Conservation (phyloP, 1,284 basidiomycete species). For the Trichosporon ovoides region DNA sequence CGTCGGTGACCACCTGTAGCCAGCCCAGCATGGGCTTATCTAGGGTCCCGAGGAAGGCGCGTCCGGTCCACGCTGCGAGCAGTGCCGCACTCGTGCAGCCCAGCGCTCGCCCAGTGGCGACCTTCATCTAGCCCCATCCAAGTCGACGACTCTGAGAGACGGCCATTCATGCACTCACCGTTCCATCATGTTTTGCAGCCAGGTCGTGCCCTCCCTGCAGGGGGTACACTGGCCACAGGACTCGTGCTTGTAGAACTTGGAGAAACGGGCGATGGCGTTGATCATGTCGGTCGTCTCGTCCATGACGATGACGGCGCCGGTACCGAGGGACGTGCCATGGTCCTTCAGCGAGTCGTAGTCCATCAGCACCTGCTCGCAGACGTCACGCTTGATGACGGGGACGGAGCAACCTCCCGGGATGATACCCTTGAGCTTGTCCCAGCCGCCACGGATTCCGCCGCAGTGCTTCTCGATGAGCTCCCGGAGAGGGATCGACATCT, state of each 20-base stretch:
- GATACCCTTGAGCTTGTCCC: conserved; percentile 89
- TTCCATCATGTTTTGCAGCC: conserved; percentile 99
- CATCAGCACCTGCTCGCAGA: conserved; percentile 87
- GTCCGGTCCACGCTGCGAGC: no score
- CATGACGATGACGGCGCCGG: conserved; percentile 98
- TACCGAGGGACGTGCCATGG: conserved; percentile 87
- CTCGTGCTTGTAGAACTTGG: conserved; percentile 96
- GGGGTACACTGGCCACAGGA: conserved; percentile 98
- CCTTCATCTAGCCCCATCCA: no score
- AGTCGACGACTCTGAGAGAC: no score
- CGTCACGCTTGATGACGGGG: conserved; percentile 79
- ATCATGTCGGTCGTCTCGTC: conserved; percentile 95
- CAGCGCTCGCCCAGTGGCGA: no score
- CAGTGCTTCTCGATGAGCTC: conserved; percentile 96
- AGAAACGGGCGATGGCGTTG: conserved; percentile 85
- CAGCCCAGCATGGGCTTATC: no score
- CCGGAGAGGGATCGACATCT: conserved; percentile 94
- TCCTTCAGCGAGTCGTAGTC: conserved; percentile 98
- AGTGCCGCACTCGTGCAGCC: no score
- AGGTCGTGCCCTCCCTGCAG: conserved; percentile 90
- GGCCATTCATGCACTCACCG: conserved; percentile 65
- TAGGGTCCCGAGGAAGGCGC: no score
- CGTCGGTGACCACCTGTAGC: no score
- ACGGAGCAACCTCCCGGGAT: conserved; percentile 94
- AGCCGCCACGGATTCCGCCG: conserved; percentile 88